Conservation (phyloP, 306 rosid genomes). For the Carpinus viminea region DNA sequence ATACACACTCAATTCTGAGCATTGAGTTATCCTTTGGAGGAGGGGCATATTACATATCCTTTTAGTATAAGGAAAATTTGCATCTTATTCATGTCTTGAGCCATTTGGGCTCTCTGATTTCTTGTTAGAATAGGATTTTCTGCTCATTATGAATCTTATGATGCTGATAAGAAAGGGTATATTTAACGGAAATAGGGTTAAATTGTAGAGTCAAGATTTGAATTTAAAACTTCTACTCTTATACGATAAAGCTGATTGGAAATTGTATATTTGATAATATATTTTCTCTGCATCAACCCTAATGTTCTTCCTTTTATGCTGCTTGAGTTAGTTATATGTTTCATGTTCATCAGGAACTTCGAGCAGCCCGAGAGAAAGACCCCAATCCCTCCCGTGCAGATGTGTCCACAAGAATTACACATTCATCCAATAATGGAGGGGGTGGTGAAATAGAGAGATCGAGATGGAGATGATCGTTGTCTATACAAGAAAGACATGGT, state of each 20-base stretch:
- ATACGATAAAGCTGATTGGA: no score
- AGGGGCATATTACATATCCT: not conserved
- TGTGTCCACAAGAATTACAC: slow-evolving; percentile 35
- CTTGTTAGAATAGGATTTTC: not conserved
- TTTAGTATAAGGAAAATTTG: not conserved
- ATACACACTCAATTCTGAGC: not conserved
- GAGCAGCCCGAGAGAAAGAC: slow-evolving; percentile 64
- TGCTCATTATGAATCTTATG: not conserved
- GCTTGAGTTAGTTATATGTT: not conserved
- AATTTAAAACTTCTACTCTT: no score
- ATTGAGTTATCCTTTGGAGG: not conserved
- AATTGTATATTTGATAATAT: not conserved
- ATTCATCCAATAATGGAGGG: slow-evolving; percentile 41
- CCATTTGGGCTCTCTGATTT: not conserved
- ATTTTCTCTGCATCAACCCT: not conserved
- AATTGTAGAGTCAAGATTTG: no score
- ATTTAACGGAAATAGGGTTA: no score
- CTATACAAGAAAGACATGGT: slow-evolving; percentile 14
- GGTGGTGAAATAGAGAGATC: slow-evolving; percentile 36
- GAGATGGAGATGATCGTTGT: slow-evolving; percentile 46
- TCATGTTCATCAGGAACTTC: slow-evolving; percentile 57
- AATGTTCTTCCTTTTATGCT: not conserved
- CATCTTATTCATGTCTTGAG: not conserved
- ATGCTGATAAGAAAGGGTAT: not conserved
- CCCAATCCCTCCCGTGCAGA: slow-evolving; percentile 34